phyloP scores from a whole-genome alignment of 2,329 filamentous ascomycete genomes.

The Daldinia eschscholtzii region DNA sequence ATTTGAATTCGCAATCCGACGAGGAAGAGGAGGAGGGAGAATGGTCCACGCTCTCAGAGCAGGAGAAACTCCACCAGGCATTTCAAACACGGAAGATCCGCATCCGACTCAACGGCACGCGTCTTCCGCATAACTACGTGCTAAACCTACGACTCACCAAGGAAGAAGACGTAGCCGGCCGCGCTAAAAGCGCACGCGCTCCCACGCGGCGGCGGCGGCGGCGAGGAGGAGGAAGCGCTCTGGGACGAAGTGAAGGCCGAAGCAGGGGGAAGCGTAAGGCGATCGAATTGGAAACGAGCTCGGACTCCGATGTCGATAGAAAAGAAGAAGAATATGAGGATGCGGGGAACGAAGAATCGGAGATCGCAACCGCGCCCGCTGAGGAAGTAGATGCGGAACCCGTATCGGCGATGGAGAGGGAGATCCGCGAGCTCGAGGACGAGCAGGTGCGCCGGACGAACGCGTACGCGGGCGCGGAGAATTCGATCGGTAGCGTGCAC shows the following conservation, averaged over 20 bases:
- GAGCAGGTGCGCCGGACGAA: slow-evolving; percentile 70
- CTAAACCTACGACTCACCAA: slow-evolving; percentile 65
- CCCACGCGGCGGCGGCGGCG: slow-evolving; percentile 45
- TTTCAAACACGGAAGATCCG: slow-evolving; percentile 70
- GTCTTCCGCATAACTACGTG: slow-evolving; percentile 66
- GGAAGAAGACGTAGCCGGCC: slow-evolving; percentile 55
- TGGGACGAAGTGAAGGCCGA: slow-evolving; percentile 25
- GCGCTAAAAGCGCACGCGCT: slow-evolving; percentile 47
- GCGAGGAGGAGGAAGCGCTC: slow-evolving; percentile 40
- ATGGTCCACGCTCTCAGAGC: slow-evolving; percentile 51
- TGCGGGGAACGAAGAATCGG: slow-evolving; percentile 35
- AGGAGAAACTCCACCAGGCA: slow-evolving; percentile 63
- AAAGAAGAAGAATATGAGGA: no score
- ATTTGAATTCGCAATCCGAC: slow-evolving; percentile 53
- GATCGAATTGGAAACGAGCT: slow-evolving; percentile 25
- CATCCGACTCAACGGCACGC: slow-evolving; percentile 65
- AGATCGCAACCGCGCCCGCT: slow-evolving; percentile 41
- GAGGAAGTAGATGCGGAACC: slow-evolving; percentile 36
- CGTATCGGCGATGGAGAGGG: slow-evolving; percentile 56
- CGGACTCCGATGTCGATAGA: slow-evolving; percentile 10
- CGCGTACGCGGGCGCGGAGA: slow-evolving; percentile 74
- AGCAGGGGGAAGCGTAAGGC: slow-evolving; percentile 30
- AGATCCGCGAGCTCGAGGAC: slow-evolving; percentile 62
- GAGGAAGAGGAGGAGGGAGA: slow-evolving; percentile 48
- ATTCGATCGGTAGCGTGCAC: slow-evolving; percentile 75